Base-by-base conservation (phyloP, 805 yeast genomes). In the Scheffersomyces lignosus region DNA sequence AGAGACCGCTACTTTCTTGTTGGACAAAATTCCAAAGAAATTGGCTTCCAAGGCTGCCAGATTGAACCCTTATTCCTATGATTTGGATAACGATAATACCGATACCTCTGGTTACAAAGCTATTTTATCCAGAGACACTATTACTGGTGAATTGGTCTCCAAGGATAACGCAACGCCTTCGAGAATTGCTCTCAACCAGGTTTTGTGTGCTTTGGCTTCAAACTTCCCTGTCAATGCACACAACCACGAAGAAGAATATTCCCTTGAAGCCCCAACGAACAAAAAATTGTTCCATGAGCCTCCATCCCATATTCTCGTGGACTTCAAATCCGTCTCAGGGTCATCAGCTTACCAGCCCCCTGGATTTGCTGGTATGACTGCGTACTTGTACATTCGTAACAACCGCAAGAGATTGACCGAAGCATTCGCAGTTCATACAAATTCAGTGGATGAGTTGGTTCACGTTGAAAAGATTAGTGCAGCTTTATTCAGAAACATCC, bases 401-500 rank as follows among this genome's bases (percentile, higher is more conserved):
- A 69, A 76, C 18, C 73, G 73, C 35, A 76, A 70, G 51, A 69
- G 85, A 47, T 64, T 88, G 37, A 83, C 96, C 0, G 96, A 88
- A 61, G 83, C 95, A 0, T 87, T 84, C 62, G 78, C 84, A 4
- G 78, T 87, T 31, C 76, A 77, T 43, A 77, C 88, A 30, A 67
- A 71, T 34, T 69, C 83, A 1, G 77, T 76, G 12, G 77, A 78
- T 34, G 79, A 75, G 31, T 64, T 79, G 17, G 73, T 77, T 17
- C 60, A 64, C 36, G 68, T 85, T 38, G 86, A 83, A 40, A 81
- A 79, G 47, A 70, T 87, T 24, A 78, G 89, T 30, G 89, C 91
- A 7, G 93, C 93, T 2, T 62, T 88, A 35, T 88, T 87, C 58
- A 75, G 80, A 51, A 83, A 87, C 49, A 75, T 88, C 31, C 90